These are phyloP conservation scores for Fusarium haematococcum DNA, from an alignment of 2,329 filamentous ascomycete species.

Conservation along the genomic window DNA sequence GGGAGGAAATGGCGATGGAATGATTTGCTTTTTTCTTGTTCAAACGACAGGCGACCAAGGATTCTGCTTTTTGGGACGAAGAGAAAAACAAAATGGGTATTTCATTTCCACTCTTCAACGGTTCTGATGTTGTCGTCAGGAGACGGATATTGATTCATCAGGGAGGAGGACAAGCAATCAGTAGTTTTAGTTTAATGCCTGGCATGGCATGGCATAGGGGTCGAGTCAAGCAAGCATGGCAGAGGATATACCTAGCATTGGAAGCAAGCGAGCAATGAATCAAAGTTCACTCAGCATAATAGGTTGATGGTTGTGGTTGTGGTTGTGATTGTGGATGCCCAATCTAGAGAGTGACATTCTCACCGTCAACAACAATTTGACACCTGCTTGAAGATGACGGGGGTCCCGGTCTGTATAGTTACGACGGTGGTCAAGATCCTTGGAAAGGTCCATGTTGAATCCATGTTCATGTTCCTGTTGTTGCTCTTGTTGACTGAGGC, in stretches of 20 bases:
- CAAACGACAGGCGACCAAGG: conserved; percentile 1
- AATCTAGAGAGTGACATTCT: not conserved
- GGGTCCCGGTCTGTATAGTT: not conserved
- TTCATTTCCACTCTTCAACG: conserved; percentile 17
- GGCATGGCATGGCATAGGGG: not conserved
- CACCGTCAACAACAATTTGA: not conserved
- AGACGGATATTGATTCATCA: conserved; percentile 1
- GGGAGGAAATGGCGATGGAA: conserved; percentile 33
- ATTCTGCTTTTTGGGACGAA: conserved; percentile 4
- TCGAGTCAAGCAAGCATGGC: not conserved
- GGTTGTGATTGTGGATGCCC: not conserved
- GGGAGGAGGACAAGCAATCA: not conserved
- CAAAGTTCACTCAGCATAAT: not conserved
- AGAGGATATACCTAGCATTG: conserved; percentile 14
- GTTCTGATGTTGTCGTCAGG: conserved; percentile 5
- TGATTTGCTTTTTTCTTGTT: conserved; percentile 22
- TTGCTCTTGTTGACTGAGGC: conserved; percentile 15
- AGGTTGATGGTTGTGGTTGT: not conserved
- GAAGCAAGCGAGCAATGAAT: conserved; percentile 22
- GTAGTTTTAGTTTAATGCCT: conserved; percentile 10
- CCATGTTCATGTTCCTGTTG: not conserved
- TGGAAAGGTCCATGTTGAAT: not conserved
- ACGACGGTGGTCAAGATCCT: not conserved
- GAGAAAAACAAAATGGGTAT: conserved; percentile 27
- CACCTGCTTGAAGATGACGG: not conserved